A percentile compares a stretch with the other conserved stretches of the same genome.
Evolutionary conservation across 176 grass and related monocot species (phyloP).

Genomic region (Cenchrus fungigraminus): DNA sequence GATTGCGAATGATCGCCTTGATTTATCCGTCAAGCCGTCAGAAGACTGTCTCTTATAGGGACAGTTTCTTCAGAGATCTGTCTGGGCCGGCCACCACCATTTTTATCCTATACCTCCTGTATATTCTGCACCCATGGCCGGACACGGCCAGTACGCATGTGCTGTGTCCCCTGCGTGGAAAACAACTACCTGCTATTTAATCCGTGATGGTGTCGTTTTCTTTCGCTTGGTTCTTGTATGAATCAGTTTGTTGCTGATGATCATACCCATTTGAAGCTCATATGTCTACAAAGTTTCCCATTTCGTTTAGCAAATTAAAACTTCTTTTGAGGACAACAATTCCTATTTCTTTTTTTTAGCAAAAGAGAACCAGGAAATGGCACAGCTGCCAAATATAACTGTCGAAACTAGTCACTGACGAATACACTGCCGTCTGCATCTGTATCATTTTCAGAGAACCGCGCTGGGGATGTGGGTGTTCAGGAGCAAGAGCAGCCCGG

Average conservation of each 20-base stretch:
- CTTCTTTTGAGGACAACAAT: not conserved
- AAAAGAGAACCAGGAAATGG: not conserved
- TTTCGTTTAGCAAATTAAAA: not conserved
- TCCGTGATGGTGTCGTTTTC: no score
- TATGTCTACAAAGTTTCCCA: not conserved
- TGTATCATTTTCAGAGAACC: constrained; percentile 39
- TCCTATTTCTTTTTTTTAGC: not conserved
- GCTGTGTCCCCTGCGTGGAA: constrained; percentile 42
- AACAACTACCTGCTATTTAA: not conserved
- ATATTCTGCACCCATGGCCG: not conserved
- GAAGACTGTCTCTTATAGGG: not conserved
- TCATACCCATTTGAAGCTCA: not conserved
- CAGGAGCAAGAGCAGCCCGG: constrained; percentile 87
- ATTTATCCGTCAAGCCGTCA: not conserved
- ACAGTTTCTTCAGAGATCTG: constrained; percentile 18
- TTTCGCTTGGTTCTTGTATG: no score
- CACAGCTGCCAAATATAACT: not conserved
- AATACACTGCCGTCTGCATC: not conserved
- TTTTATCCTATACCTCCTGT: not conserved
- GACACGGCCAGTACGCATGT: constrained; percentile 18
- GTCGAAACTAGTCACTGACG: not conserved
- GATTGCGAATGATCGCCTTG: constrained; percentile 29
- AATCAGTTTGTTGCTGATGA: not conserved
- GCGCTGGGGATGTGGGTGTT: constrained; percentile 78
- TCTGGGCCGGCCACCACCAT: not conserved